Conservation (phyloP, 2,329 filamentous ascomycete species). For the Xylaria arbuscula region DNA sequence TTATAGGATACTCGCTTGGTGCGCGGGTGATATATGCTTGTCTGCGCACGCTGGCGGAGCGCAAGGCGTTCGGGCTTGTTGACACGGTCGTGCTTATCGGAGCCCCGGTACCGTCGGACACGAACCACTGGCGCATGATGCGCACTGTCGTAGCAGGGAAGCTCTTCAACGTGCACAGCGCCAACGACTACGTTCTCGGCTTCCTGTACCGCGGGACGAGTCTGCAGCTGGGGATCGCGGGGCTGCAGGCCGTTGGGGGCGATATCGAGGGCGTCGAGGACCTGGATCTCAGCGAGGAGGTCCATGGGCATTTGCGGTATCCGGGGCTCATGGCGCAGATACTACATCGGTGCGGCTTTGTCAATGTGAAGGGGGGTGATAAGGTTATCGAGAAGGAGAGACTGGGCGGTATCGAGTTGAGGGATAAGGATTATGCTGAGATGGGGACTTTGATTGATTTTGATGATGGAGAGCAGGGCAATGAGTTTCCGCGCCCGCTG, state of each 20-base stretch:
- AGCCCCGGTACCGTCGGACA: constrained; percentile 77
- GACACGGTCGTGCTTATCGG: constrained; percentile 77
- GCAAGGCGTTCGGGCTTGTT: constrained; percentile 75
- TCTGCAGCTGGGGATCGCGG: constrained; percentile 84
- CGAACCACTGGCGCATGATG: constrained; percentile 79
- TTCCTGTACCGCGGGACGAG: constrained; percentile 89
- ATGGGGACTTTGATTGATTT: constrained; percentile 56
- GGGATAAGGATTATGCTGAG: constrained; percentile 48
- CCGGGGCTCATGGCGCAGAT: constrained; percentile 64
- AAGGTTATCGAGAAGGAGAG: constrained; percentile 61
- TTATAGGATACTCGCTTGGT: constrained; percentile 75
- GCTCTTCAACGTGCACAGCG: constrained; percentile 88
- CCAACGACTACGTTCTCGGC: constrained; percentile 86
- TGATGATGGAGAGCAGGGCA: constrained; percentile 44
- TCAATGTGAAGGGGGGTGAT: constrained; percentile 57
- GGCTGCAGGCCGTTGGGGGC: constrained; percentile 75
- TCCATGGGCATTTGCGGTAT: constrained; percentile 64
- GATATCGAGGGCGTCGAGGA: constrained; percentile 73
- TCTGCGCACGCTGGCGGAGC: constrained; percentile 70
- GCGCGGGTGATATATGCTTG: constrained; percentile 76
- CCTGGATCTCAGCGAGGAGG: constrained; percentile 63
- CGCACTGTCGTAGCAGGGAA: constrained; percentile 82
- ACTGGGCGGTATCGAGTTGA: constrained; percentile 49
- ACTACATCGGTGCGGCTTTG: constrained; percentile 63
- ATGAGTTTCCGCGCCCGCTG: constrained; percentile 11